Percentiles rank a stretch among this genome's conserved stretches.
Conservation (phyloP, 164 flowering plant genomes). For the Piper longum region DNA sequence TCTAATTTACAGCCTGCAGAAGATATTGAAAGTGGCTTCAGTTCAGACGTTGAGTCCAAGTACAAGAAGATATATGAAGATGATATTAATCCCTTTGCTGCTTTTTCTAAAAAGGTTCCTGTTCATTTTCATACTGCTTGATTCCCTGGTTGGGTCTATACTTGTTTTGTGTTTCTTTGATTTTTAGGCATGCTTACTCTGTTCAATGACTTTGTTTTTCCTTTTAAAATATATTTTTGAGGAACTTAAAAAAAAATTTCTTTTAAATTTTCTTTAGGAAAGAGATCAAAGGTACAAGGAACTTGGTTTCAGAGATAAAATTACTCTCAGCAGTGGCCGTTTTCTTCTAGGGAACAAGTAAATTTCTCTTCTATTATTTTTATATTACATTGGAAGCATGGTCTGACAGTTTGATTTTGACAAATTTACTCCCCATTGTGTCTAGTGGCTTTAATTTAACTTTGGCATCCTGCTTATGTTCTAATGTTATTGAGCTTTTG, state of each 20-base stretch:
- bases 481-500: neutral
- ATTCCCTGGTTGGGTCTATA: neutral
- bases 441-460: neutral
- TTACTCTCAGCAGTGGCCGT: constrained; percentile 95
- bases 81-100: constrained; percentile 99
- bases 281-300: constrained; percentile 97
- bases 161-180: neutral
- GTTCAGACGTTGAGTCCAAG: constrained; percentile 93
- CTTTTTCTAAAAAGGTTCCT: constrained; percentile 86
- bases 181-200: too few species aligned
- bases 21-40: constrained; percentile 92
- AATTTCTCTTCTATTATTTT: neutral
- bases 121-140: neutral
- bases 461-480: neutral
- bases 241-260: neutral
- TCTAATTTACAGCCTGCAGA: constrained; percentile 46
- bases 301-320: constrained; percentile 87
- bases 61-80: constrained; percentile 97
- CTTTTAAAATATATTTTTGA: neutral
- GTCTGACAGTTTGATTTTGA: neutral
- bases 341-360: constrained; percentile 84
- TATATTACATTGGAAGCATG: neutral
- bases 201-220: too few species aligned
- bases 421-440: neutral
- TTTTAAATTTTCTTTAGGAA: constrained; percentile 34